phyloP scores from a whole-genome alignment of 805 yeast genomes.

The Jamesozyma lodderae region DNA sequence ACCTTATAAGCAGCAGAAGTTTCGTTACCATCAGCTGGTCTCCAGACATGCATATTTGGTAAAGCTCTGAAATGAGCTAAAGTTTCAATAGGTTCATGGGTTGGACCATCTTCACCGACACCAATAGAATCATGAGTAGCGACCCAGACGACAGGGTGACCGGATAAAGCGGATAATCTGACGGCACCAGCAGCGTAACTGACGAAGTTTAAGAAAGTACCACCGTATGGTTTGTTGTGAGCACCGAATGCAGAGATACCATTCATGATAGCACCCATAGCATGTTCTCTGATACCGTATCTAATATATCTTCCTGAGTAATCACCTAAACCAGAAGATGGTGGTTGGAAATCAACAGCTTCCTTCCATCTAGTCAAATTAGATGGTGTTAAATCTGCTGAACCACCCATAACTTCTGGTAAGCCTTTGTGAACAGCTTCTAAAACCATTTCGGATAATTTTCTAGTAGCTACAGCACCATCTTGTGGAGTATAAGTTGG shows the following conservation, averaged over 20 bases:
- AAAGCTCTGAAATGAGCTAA: conserved; percentile 77
- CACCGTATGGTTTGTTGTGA: conserved; percentile 85
- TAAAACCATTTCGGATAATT: conserved; percentile 77
- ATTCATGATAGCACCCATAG: conserved; percentile 96
- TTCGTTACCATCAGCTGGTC: conserved; percentile 92
- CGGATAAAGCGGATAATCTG: conserved; percentile 74
- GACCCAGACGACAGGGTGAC: conserved; percentile 77
- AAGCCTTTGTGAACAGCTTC: conserved; percentile 48
- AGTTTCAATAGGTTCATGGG: conserved; percentile 88
- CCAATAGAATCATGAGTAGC: conserved; percentile 89
- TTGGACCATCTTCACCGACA: conserved; percentile 89
- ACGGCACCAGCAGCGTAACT: conserved; percentile 82
- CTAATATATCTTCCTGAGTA: conserved; percentile 90
- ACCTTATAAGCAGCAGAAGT: conserved; percentile 71
- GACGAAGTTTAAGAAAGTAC: conserved; percentile 93
- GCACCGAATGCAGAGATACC: conserved; percentile 89
- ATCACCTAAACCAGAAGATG: conserved; percentile 68
- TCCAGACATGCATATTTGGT: conserved; percentile 79
- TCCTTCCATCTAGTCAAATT: conserved; percentile 83
- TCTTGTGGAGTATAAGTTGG: conserved; percentile 77
- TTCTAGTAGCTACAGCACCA: conserved; percentile 85
- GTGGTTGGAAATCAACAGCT: conserved; percentile 90
- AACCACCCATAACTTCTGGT: conserved; percentile 94
- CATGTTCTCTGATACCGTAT: conserved; percentile 98
- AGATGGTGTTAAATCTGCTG: conserved; percentile 96